phyloP scores from a whole-genome alignment of 768 basidiomycete genomes.

The Suillus subalutaceus region DNA sequence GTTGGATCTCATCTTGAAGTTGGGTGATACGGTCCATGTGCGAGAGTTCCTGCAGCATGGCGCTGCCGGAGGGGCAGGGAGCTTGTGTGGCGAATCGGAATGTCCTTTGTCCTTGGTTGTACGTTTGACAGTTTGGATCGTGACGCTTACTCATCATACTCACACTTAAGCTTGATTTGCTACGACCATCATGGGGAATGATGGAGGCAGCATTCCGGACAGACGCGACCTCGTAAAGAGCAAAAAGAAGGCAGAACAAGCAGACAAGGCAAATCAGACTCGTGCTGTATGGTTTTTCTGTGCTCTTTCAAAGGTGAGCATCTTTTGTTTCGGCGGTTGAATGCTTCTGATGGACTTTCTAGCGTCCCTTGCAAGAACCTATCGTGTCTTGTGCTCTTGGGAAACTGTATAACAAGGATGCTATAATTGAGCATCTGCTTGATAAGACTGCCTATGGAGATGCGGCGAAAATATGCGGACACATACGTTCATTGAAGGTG shows the following conservation, averaged over 20 bases:
- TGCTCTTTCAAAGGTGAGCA: conserved; percentile 86
- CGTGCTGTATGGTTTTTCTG: conserved; percentile 92
- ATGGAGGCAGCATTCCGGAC: conserved; percentile 88
- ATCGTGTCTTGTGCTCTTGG: conserved; percentile 91
- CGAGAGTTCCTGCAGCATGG: conserved; percentile 89
- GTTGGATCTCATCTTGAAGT: conserved; percentile 92
- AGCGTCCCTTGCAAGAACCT: conserved; percentile 87
- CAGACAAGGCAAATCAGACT: conserved; percentile 88
- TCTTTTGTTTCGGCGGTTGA: neutral
- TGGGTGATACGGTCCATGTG: conserved; percentile 97
- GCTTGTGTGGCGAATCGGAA: neutral
- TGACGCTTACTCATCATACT: conserved; percentile 8
- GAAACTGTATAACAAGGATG: conserved; percentile 95
- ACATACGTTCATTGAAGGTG: conserved; percentile 90
- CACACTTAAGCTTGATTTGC: neutral
- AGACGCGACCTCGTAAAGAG: conserved; percentile 75
- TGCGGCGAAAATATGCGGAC: conserved; percentile 89
- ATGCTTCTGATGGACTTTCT: conserved; percentile 13
- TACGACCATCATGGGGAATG: conserved; percentile 70
- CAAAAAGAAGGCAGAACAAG: conserved; percentile 82
- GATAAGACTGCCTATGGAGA: conserved; percentile 87
- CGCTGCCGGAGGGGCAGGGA: conserved; percentile 46
- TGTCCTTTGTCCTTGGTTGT: neutral
- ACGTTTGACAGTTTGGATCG: neutral
- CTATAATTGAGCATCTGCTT: conserved; percentile 87